Base-by-base conservation (phyloP, 352 stramenopile genomes). In the Thalassiosira mediterranea region DNA sequence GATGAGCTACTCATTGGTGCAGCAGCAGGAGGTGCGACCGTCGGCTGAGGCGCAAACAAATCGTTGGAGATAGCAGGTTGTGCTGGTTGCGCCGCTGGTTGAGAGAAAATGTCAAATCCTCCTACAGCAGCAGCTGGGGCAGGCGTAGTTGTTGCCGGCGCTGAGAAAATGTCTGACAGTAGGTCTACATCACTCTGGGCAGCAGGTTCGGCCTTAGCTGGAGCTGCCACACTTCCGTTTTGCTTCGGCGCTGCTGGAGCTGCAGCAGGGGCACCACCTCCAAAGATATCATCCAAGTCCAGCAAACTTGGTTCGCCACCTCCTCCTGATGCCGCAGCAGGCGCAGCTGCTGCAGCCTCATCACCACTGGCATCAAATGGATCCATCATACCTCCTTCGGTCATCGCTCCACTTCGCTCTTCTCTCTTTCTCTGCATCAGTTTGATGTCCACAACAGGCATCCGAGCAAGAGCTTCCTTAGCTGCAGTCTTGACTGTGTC, bases 201-300 rank as follows among this genome's bases (percentile, higher is more conserved):
- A 15, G 74, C 85, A 4, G 84, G 65, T 11, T 79, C 75, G 29
- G 81, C 68, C 17, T 54, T 25, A 10, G 74, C 25, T 11, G 61
- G 25, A 15, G 42, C 46, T 8, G 28, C 31, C 21, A 51, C 40
- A 25, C 26, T 75, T 40, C 70, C 61, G 48, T 85, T 76, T 31
- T 79, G 64, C 13, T 42, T 42, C n/a, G n/a, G n/a, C 31, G 60
- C 42, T 4, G 56, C 31, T 26, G 59, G 3, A 0, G 86, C 26
- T 23, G 81, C 46, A 59, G 76, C 77, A 19, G 57, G 8, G 44
- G 72, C 67, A 52, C 83, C 89, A 4, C 90, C 87, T 21, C 95
- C 96, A 78, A 98, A 98, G 58, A 98, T 98, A 73, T 98, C 95
- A 63, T 98, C 95, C 31, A 99, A 81, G 68, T 98, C 96, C 21